Conservation (phyloP, 495 filamentous ascomycete species). For the Aspergillus cavernicola region DNA sequence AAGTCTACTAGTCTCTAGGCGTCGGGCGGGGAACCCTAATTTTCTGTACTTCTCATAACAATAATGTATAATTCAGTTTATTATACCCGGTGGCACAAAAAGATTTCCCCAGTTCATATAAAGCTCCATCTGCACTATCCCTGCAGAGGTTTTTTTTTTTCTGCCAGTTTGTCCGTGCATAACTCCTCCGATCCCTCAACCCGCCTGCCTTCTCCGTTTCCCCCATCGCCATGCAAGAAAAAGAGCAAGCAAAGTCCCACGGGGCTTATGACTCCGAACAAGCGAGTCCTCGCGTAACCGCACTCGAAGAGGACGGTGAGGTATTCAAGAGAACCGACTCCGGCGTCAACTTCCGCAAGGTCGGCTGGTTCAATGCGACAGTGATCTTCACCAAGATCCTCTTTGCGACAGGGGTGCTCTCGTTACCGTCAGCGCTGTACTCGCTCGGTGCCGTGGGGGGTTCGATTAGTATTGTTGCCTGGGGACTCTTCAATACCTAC, state of each 20-base stretch:
- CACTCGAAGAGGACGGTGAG: conserved; percentile 25
- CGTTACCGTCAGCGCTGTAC: conserved; percentile 58
- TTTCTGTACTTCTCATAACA: no score
- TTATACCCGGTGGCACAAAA: no score
- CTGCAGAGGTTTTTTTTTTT: no score
- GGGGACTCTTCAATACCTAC: conserved; percentile 62
- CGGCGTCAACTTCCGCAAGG: conserved; percentile 53
- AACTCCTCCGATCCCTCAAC: no score
- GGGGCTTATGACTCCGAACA: neutral
- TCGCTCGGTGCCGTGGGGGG: conserved; percentile 57
- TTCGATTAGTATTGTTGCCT: conserved; percentile 52
- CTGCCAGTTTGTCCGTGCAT: no score
- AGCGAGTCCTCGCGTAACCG: neutral
- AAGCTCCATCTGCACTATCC: no score
- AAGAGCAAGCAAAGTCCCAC: neutral
- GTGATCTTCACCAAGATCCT: conserved; percentile 52
- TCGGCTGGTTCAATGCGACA: conserved; percentile 53
- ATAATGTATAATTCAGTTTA: no score
- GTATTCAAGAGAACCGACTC: conserved; percentile 50
- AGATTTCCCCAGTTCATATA: no score
- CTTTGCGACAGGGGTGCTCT: conserved; percentile 57
- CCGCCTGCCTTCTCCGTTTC: no score
- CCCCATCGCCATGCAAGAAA: neutral
- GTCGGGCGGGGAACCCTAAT: no score
- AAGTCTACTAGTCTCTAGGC: no score